A percentile compares a stretch with the other conserved stretches of the same genome.
phyloP scores from a whole-genome alignment of 371 early-diverging fungal genomes.

The Circinella minor region DNA sequence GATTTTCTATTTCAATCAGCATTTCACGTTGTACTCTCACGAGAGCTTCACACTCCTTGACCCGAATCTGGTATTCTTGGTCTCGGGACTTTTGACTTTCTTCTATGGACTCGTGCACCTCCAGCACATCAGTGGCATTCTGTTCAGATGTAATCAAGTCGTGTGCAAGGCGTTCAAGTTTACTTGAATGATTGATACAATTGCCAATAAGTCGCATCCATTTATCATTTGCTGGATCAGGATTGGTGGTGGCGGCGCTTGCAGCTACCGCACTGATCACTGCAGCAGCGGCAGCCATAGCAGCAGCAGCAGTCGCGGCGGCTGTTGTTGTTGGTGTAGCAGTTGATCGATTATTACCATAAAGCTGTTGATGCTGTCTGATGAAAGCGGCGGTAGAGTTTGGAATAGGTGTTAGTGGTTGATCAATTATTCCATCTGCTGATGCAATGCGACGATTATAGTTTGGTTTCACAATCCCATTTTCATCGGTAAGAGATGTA shows the following conservation, averaged over 20 bases:
- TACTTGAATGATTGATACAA: slow-evolving; percentile 16
- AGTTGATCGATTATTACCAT: background rate
- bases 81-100: background rate
- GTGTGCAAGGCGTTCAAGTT: slow-evolving; percentile 19
- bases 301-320: slow-evolving; percentile 12
- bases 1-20: slow-evolving; percentile 22
- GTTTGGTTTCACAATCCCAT: slow-evolving; percentile 11
- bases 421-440: background rate
- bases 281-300: slow-evolving; percentile 15
- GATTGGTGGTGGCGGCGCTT: slow-evolving; percentile 4
- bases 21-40: slow-evolving; percentile 20
- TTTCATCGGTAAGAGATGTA: slow-evolving; percentile 4
- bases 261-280: slow-evolving; percentile 18
- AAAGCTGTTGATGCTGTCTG: slow-evolving; percentile 13
- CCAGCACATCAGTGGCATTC: background rate
- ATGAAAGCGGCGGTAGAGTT: slow-evolving; percentile 11
- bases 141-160: slow-evolving; percentile 15
- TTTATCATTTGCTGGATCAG: slow-evolving; percentile 7
- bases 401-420: slow-evolving; percentile 3
- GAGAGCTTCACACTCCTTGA: slow-evolving; percentile 20
- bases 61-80: slow-evolving; percentile 9
- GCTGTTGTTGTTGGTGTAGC: slow-evolving; percentile 5
- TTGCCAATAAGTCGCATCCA: slow-evolving; percentile 13
- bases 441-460: slow-evolving; percentile 7
- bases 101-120: slow-evolving; percentile 9